phyloP scores from a whole-genome alignment of 176 grass and related monocot genomes.

The Puya raimondii region DNA sequence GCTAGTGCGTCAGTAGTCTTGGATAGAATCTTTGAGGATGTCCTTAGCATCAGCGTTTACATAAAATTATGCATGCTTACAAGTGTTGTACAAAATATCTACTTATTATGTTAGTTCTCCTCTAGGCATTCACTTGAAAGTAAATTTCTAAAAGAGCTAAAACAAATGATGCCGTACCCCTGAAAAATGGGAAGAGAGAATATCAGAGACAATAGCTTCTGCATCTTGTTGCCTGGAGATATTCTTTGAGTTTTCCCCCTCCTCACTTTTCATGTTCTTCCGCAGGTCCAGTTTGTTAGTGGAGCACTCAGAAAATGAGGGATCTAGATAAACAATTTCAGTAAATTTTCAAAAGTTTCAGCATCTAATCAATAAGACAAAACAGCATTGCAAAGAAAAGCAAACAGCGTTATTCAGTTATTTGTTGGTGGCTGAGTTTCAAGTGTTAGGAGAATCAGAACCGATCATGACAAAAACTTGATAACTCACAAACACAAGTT shows the following conservation, averaged over 20 bases:
- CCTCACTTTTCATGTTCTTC: slow-evolving; percentile 16
- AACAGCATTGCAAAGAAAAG: slow-evolving; percentile 19
- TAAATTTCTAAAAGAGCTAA: neutral
- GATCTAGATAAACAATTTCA: slow-evolving; percentile 43
- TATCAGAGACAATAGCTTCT: slow-evolving; percentile 63
- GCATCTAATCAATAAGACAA: neutral
- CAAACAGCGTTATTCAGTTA: neutral
- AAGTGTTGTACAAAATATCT: neutral
- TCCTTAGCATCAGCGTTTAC: neutral
- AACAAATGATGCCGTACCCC: slow-evolving; percentile 33
- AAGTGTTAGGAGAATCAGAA: neutral
- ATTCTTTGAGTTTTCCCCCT: slow-evolving; percentile 32
- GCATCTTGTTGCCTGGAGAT: slow-evolving; percentile 54
- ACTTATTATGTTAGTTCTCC: neutral
- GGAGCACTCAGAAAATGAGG: slow-evolving; percentile 43
- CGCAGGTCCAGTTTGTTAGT: slow-evolving; percentile 11
- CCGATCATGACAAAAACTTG: neutral
- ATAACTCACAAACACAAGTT: neutral
- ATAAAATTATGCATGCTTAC: neutral
- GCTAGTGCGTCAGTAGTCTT: neutral
- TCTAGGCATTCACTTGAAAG: too few relatives aligned
- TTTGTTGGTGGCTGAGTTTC: neutral
- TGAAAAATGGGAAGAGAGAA: slow-evolving; percentile 56
- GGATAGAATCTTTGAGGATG: neutral
- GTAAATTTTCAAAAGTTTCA: slow-evolving; percentile 23